Conservation (phyloP, 2,329 filamentous ascomycete species). For the Sclerotiophoma versabilis region DNA sequence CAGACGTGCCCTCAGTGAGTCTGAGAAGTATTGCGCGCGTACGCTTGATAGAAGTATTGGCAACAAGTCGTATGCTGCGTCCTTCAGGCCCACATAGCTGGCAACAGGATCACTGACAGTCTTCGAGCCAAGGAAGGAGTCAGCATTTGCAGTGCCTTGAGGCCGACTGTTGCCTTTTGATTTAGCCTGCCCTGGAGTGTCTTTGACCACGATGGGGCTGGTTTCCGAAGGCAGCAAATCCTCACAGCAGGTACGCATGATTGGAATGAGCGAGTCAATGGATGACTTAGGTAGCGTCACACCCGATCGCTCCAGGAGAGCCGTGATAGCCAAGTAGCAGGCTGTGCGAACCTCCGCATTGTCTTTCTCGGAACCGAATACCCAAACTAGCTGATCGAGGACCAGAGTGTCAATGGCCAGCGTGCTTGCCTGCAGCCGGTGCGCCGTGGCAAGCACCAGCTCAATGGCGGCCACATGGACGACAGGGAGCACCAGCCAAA, state of each 20-base stretch:
- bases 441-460: slow-evolving; percentile 64
- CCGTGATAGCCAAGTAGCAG: slow-evolving; percentile 66
- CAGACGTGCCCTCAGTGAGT: slow-evolving; percentile 74
- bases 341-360: slow-evolving; percentile 63
- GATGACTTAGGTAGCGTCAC: slow-evolving; percentile 70
- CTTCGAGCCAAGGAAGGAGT: slow-evolving; percentile 68
- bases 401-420: slow-evolving; percentile 68
- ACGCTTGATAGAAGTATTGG: slow-evolving; percentile 67
- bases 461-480: slow-evolving; percentile 76
- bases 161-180: slow-evolving; percentile 44
- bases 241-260: slow-evolving; percentile 74
- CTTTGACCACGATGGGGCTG: slow-evolving; percentile 49
- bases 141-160: slow-evolving; percentile 66
- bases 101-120: slow-evolving; percentile 38
- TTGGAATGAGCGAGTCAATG: slow-evolving; percentile 66
- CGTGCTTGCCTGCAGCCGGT: slow-evolving; percentile 65
- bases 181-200: slow-evolving; percentile 48
- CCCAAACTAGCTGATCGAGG: slow-evolving; percentile 74
- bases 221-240: slow-evolving; percentile 68
- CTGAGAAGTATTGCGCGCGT: slow-evolving; percentile 71
- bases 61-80: slow-evolving; percentile 69
- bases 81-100: slow-evolving; percentile 57
- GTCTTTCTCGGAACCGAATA: slow-evolving; percentile 66
- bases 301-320: slow-evolving; percentile 68
- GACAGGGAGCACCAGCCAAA: slow-evolving; percentile 75